A percentile compares a stretch with the other conserved stretches of the same genome.
Conservation (phyloP, 192 early-diverging fungal species). For the Gamsiella multidivaricata region DNA sequence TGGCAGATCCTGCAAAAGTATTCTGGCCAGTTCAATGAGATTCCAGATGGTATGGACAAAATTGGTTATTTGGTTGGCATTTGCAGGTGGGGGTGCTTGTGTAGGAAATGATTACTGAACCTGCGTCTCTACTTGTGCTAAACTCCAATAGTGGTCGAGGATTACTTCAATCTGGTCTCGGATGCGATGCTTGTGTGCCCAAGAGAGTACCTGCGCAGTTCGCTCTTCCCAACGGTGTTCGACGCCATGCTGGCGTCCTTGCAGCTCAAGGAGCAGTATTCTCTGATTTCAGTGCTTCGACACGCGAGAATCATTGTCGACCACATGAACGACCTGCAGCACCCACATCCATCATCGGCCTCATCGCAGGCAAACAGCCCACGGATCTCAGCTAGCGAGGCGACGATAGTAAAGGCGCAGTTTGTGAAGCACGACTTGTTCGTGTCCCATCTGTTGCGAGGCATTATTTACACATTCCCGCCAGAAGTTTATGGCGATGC, state of each 20-base stretch:
- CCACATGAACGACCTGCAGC: conserved; percentile 32
- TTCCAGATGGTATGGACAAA: conserved; percentile 72
- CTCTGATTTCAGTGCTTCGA: conserved; percentile 60
- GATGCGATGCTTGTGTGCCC: conserved; percentile 64
- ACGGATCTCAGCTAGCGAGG: conserved; percentile 34
- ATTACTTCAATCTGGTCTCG: conserved; percentile 74
- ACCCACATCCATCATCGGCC: conserved; percentile 18
- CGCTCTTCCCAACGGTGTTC: conserved; percentile 66
- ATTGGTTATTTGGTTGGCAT: background rate
- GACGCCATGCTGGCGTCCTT: conserved; percentile 74
- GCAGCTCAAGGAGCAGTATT: conserved; percentile 58
- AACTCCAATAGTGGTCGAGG: conserved; percentile 72
- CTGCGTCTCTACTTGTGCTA: conserved; percentile 10
- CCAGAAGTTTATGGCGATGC: conserved; percentile 67
- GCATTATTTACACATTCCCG: conserved; percentile 65
- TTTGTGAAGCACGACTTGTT: conserved; percentile 59
- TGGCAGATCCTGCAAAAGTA: conserved; percentile 68
- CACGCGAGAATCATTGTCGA: conserved; percentile 62
- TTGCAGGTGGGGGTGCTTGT: too few relatives aligned
- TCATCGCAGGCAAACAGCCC: conserved; percentile 5
- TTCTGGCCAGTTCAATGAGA: conserved; percentile 61
- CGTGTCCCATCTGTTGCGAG: conserved; percentile 61
- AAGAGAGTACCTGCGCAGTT: conserved; percentile 63
- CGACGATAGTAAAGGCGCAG: conserved; percentile 50
- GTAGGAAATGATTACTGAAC: background rate